Percentiles rank a stretch among this genome's conserved stretches.
Conservation (phyloP, 176 grass and related monocot genomes). For the Cenchrus purpureus region DNA sequence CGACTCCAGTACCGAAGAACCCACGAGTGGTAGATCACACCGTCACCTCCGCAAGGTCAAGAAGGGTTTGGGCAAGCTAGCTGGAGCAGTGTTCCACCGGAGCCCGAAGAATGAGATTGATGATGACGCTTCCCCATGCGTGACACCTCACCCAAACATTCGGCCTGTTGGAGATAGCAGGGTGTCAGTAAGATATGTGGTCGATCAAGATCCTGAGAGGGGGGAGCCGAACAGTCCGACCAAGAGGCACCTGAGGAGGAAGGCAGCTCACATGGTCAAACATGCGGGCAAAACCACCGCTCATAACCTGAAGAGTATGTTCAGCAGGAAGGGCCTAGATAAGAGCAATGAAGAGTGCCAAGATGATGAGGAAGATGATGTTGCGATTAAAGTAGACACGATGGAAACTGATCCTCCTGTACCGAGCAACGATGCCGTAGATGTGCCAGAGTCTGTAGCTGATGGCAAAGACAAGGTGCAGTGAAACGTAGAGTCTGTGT, state of each 20-base stretch:
- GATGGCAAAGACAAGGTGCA: background rate
- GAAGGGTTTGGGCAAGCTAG: constrained; percentile 73
- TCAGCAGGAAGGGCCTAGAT: constrained; percentile 64
- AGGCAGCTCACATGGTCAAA: constrained; percentile 65
- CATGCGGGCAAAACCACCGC: constrained; percentile 55
- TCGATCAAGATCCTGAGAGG: constrained; percentile 52
- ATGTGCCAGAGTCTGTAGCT: background rate
- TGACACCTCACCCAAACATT: constrained; percentile 57
- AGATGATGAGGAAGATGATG: constrained; percentile 40
- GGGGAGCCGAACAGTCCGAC: constrained; percentile 40
- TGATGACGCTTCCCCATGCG: constrained; percentile 34
- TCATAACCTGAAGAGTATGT: constrained; percentile 56
- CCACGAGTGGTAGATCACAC: constrained; percentile 34
- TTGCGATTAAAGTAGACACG: constrained; percentile 3
- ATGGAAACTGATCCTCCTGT: constrained; percentile 8
- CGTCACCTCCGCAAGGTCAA: constrained; percentile 58
- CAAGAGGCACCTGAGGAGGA: constrained; percentile 56
- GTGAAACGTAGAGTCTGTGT: background rate
- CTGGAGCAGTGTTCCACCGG: constrained; percentile 55
- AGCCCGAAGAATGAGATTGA: constrained; percentile 48
- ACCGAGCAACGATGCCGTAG: background rate
- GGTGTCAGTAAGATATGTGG: constrained; percentile 55
- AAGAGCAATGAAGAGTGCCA: constrained; percentile 52
- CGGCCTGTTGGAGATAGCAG: constrained; percentile 62
- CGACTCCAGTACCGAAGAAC: constrained; percentile 71